Base-by-base conservation (phyloP, 2,329 filamentous ascomycete species). In the Escovopsis sp. region DNA sequence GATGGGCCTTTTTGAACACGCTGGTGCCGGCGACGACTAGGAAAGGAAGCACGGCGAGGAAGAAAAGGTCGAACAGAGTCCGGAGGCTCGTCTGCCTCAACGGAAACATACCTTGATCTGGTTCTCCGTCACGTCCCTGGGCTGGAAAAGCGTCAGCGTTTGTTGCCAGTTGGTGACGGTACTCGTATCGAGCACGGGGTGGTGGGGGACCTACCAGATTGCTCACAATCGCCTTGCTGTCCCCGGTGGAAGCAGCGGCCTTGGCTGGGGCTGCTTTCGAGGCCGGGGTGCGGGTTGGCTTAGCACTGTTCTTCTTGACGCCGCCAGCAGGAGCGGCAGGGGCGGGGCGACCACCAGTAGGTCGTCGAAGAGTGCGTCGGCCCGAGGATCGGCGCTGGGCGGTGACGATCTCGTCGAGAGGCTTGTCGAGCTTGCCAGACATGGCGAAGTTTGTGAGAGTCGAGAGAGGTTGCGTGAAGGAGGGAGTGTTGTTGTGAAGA, bases 81-180 rank as follows among this genome's bases (percentile, higher is more conserved):
- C 77, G 63, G 74, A 70, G 77, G 71, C 66, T 59, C 65, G 62
- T 65, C 59, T 68, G 76, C 80, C 80, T 81, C 72, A 82, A 77
- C 73, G 80, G 87, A 83, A 87, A 98, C 91, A 93, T 98, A 98
- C 91, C 91, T 98, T 96, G 72, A 98, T 93, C 80, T 93, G 85
- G 70, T 70, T 72, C 76, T 96, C 89, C 69, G 80, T 85, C 66
- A 98, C 87, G 79, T 98, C 91, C 72, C 82, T 80, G 64, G 91
- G 91, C 86, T 96, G 53, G 32, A 43, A 15, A 8, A 26, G 40
- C 26, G 64, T 83, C 69, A 82, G 73, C 39, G 38, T 48, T 38
- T 18, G 32, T 32, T 11, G 8, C 8, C 28, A n/a, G 10, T 34
- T 19, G 30, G 5, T 34, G 10, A 38, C 11, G 18, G 36, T 11